Evolutionary conservation across 2,329 filamentous ascomycete species (phyloP).

Genomic region (Pseudocercospora eumusae): DNA sequence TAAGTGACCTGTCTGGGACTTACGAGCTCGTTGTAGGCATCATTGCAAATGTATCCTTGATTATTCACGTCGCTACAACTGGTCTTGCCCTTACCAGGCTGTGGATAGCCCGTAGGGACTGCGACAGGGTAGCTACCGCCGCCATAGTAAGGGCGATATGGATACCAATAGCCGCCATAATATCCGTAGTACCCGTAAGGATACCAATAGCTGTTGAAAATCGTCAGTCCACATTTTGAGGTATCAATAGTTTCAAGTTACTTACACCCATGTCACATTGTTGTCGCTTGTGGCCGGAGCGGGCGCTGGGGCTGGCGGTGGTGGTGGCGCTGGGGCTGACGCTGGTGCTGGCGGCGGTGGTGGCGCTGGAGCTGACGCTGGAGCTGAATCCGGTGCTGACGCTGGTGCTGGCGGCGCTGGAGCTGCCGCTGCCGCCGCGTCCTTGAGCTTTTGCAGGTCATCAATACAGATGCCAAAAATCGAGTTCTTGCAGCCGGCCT

Average conservation of each 20-base stretch:
- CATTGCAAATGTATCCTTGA: background rate
- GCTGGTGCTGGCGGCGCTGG: too few relatives aligned
- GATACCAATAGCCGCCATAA: background rate
- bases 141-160: background rate
- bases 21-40: background rate
- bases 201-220: background rate
- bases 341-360: background rate
- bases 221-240: background rate
- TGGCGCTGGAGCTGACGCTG: background rate
- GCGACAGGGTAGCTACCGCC: background rate
- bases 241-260: background rate
- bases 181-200: background rate
- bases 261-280: background rate
- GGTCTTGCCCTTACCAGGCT: background rate
- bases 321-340: background rate
- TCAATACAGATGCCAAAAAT: background rate
- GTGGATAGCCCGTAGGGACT: background rate
- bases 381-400: too few relatives aligned
- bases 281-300: background rate
- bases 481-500: background rate
- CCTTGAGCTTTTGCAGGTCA: background rate
- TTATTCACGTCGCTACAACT: background rate
- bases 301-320: background rate
- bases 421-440: background rate
- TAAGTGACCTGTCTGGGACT: background rate